Percentiles rank a stretch among this genome's conserved stretches.
These are phyloP conservation scores for Moesziomyces sp. DNA, from an alignment of 1,284 basidiomycete genomes.

Conservation along the genomic window DNA sequence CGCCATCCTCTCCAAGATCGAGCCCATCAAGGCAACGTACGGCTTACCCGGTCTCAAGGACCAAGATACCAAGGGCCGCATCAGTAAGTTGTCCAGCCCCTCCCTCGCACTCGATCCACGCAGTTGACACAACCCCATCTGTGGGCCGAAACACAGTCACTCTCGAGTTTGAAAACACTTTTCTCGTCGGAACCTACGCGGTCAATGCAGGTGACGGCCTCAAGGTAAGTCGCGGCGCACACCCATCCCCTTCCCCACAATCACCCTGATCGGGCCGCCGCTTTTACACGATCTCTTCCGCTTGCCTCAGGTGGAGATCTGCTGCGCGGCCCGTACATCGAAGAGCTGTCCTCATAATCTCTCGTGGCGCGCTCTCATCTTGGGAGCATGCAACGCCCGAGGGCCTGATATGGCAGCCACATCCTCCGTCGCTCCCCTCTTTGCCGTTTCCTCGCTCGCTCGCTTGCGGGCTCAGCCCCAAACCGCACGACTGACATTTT, in stretches of 20 bases:
- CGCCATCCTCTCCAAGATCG: slow-evolving; percentile 80
- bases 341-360: slow-evolving; percentile 30
- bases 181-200: slow-evolving; percentile 83
- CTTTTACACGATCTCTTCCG: slow-evolving; percentile 23
- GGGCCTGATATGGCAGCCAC: slow-evolving; percentile 46
- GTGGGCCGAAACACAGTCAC: slow-evolving; percentile 73
- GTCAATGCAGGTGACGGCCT: slow-evolving; percentile 84
- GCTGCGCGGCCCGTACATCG: slow-evolving; percentile 15
- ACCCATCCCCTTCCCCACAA: too few species aligned
- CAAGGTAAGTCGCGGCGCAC: slow-evolving; percentile 72
- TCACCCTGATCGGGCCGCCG: slow-evolving; percentile 9
- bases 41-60: slow-evolving; percentile 72
- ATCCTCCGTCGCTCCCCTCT: background rate
- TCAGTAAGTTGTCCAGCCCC: slow-evolving; percentile 26
- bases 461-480: too few species aligned
- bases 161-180: slow-evolving; percentile 79
- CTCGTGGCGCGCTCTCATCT: slow-evolving; percentile 5
- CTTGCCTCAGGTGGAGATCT: slow-evolving; percentile 28
- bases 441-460: background rate
- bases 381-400: slow-evolving; percentile 6
- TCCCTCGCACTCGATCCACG: background rate
- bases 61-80: slow-evolving; percentile 53
- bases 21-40: slow-evolving; percentile 73
- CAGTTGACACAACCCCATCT: background rate
- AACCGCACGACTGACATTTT: too few species aligned